These are phyloP conservation scores for Corylus heterophylla DNA, from an alignment of 306 rosid genomes.

Conservation along the genomic window DNA sequence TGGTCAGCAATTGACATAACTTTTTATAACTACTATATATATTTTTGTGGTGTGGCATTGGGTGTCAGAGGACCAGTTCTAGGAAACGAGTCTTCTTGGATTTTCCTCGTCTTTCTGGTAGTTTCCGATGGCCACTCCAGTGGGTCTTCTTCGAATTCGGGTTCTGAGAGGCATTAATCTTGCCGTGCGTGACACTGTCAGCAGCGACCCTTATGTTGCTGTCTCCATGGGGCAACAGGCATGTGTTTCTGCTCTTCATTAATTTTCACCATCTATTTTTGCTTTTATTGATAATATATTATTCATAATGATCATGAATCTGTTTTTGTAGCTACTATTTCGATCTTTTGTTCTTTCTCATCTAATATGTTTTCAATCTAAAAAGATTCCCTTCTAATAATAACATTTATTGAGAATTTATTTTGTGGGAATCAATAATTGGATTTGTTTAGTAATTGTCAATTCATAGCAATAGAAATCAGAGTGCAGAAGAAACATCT, in stretches of 20 bases:
- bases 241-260: neutral
- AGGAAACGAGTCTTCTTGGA: neutral
- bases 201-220: conserved; percentile 81
- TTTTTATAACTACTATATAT: no score
- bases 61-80: no score
- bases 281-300: neutral
- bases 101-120: neutral
- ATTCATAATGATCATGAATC: neutral
- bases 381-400: neutral
- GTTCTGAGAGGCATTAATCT: conserved; percentile 63
- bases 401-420: no score
- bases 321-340: neutral
- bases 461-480: no score
- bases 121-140: conserved; percentile 38
- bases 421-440: neutral
- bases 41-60: no score
- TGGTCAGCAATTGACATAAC: no score
- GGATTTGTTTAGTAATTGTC: no score
- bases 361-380: neutral
- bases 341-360: neutral
- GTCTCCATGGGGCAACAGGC: conserved; percentile 58
- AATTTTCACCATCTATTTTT: neutral
- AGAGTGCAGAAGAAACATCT: neutral
- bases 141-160: conserved; percentile 76
- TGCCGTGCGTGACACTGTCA: conserved; percentile 62